Percentiles rank a stretch among this genome's conserved stretches.
Conservation (phyloP, 2,329 filamentous ascomycete genomes). For the Diplocarpon rosae region DNA sequence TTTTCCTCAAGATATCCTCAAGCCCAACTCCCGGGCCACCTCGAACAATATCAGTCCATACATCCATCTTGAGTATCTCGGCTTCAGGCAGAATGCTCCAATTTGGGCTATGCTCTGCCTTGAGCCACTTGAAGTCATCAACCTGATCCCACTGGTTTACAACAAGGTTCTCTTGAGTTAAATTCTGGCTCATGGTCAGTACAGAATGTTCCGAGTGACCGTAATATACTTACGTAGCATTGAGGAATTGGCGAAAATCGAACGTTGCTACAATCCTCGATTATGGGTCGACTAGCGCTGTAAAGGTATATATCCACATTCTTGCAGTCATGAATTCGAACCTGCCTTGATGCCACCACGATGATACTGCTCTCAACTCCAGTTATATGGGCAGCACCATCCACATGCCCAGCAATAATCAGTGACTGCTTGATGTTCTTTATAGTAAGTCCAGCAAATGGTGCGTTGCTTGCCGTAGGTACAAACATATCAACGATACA, state of each 20-base stretch:
- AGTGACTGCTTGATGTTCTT: constrained; percentile 61
- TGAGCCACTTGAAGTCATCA: constrained; percentile 97
- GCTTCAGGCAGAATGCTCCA: constrained; percentile 61
- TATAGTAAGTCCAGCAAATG: constrained; percentile 61
- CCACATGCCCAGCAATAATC: constrained; percentile 66
- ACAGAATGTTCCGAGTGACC: neutral
- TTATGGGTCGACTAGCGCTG: constrained; percentile 77
- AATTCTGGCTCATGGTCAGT: constrained; percentile 17
- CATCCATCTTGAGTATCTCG: constrained; percentile 45
- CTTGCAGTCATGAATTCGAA: constrained; percentile 79
- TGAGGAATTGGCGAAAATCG: constrained; percentile 68
- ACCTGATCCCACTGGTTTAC: constrained; percentile 79
- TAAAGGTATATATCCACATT: constrained; percentile 77
- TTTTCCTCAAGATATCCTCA: constrained; percentile 51
- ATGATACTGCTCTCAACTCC: constrained; percentile 60
- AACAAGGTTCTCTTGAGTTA: constrained; percentile 19
- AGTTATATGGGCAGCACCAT: constrained; percentile 76
- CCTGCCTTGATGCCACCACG: constrained; percentile 73
- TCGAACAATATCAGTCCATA: constrained; percentile 60
- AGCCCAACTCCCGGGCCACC: constrained; percentile 51
- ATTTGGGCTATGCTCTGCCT: constrained; percentile 74
- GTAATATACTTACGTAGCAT: constrained; percentile 46
- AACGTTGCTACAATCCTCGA: constrained; percentile 74
- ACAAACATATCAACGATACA: constrained; percentile 76
- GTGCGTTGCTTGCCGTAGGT: constrained; percentile 45